Evolutionary conservation across 441 rosid genomes (phyloP), one percentile per base, ranked within the genome.

Genomic region (Mallotus repandus): DNA sequence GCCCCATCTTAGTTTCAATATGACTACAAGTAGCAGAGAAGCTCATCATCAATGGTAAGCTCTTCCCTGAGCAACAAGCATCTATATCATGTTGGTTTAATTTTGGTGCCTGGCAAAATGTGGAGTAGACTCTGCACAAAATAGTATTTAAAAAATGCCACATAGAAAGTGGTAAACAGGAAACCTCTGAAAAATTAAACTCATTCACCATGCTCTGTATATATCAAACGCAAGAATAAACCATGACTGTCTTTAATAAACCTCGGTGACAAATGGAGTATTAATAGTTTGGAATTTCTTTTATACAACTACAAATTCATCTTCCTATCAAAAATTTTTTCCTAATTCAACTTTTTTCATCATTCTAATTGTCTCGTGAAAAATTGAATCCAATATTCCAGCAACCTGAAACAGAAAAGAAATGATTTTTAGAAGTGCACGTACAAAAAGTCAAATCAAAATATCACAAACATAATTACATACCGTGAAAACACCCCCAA

Each of bases 401-500:
- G 98, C 98, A 60, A 96, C 99, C 99, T 93, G 98, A 68, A 75
- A 83, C 29, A 14, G 59, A 71, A 19, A 74, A 25, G n/a, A 13
- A 7, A 32, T 53, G 67, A 50, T 19, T 53, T 65, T 68, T 41
- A 71, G 60, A 53, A 67, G 56, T 54, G 52, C n/a, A 43, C 29
- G 45, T 1, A 9, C 3, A 16, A 29, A 22, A 59, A 4, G 21
- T 41, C 14, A 41, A 48, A 50, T 9, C 5, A 16, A 41, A 75
- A 74, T 50, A 60, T 65, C 58, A 58, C 5, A 66, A 78, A 54
- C 1, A 13, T 25, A 50, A 73, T 66, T 67, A 87, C 99, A 63
- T 64, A 96, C 99, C 89, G 98, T 96, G 89, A 96, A 96, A 77
- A 96, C 79, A 38, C 99, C 99, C 21, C 99, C 99, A 45, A 96